phyloP scores from a whole-genome alignment of 1,139 yeast species.

The Candida buenavistaensis region DNA sequence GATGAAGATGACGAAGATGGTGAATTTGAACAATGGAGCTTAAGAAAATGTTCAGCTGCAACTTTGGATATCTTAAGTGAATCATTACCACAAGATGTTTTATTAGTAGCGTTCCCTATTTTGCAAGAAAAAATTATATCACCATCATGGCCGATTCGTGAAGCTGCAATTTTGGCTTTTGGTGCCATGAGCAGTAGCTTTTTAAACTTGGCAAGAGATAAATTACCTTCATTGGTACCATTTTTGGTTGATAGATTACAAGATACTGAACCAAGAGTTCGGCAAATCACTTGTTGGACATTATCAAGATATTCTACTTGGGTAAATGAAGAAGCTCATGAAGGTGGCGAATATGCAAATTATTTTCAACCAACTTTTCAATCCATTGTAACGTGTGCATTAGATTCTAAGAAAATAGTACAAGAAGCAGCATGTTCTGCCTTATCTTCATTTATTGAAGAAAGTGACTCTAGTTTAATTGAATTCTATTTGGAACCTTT shows the following conservation, averaged over 20 bases:
- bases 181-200: conserved; percentile 96
- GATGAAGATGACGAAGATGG: conserved; percentile 67
- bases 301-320: conserved; percentile 80
- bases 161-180: conserved; percentile 89
- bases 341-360: conserved; percentile 61
- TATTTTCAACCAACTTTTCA: conserved; percentile 78
- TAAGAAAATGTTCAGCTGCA: conserved; percentile 93
- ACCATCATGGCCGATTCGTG: conserved; percentile 82
- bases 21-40: conserved; percentile 77
- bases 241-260: conserved; percentile 76
- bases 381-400: conserved; percentile 69
- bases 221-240: conserved; percentile 80
- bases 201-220: conserved; percentile 65
- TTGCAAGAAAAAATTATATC: conserved; percentile 70
- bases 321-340: conserved; percentile 69
- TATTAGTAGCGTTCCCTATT: conserved; percentile 69
- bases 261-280: conserved; percentile 79
- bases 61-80: conserved; percentile 81
- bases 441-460: conserved; percentile 78
- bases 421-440: conserved; percentile 95
- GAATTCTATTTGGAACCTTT: conserved; percentile 52
- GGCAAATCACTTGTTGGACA: conserved; percentile 96
- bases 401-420: conserved; percentile 85
- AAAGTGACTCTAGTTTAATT: conserved; percentile 64
- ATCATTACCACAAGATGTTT: conserved; percentile 64